A percentile compares a stretch with the other conserved stretches of the same genome.
Evolutionary conservation across 345 rosid species (phyloP).

Genomic region (Salix suchowensis): DNA sequence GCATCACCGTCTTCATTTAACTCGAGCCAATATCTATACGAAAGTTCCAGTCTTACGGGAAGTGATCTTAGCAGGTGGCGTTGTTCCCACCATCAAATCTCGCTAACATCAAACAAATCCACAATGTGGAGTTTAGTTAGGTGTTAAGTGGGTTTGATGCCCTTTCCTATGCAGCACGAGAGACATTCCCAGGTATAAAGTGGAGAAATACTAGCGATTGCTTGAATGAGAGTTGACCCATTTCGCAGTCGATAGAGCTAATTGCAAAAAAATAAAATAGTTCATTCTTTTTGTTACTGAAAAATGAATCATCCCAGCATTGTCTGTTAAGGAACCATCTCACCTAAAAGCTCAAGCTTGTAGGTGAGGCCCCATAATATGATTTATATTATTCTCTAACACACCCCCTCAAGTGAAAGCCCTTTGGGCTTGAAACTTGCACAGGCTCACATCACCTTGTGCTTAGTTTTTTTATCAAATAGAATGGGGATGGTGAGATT

Average conservation of each 20-base stretch:
- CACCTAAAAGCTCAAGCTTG: too few relatives aligned
- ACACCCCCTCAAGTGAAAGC: too few relatives aligned
- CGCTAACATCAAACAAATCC: constrained; percentile 29
- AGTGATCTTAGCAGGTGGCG: constrained; percentile 69
- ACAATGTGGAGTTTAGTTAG: background rate
- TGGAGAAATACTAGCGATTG: background rate
- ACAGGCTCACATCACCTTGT: too few relatives aligned
- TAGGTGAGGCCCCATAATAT: too few relatives aligned
- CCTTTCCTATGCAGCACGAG: background rate
- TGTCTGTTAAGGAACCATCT: too few relatives aligned
- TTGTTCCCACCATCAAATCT: constrained; percentile 46
- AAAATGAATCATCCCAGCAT: too few relatives aligned
- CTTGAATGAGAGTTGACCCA: background rate
- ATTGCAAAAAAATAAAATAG: background rate
- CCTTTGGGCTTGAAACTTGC: too few relatives aligned
- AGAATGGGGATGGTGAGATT: too few relatives aligned
- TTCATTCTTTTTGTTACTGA: background rate
- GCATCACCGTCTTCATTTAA: constrained; percentile 33
- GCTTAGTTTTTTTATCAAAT: too few relatives aligned
- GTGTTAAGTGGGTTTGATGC: background rate
- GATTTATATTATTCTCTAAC: too few relatives aligned
- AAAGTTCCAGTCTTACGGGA: constrained; percentile 40
- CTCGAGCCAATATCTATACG: constrained; percentile 25
- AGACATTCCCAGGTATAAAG: background rate
- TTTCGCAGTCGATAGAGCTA: background rate